phyloP scores from a whole-genome alignment of 805 yeast species.

The Wickerhamomyces ciferrii region DNA sequence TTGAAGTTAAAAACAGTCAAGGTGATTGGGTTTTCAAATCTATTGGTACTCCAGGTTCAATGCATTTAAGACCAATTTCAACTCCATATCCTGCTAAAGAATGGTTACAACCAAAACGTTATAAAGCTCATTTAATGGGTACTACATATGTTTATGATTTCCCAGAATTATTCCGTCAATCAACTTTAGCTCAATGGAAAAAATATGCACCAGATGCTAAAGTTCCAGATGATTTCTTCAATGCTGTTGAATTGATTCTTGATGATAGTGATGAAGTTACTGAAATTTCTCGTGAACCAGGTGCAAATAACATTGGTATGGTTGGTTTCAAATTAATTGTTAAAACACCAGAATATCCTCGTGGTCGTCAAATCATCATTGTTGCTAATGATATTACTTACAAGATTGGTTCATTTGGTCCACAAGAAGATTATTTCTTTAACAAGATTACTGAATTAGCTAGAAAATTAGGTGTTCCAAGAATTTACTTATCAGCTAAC shows the following conservation, averaged over 20 bases:
- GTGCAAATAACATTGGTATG: constrained; percentile 95
- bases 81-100: constrained; percentile 98
- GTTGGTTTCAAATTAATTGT: constrained; percentile 90
- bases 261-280: constrained; percentile 77
- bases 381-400: constrained; percentile 97
- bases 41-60: constrained; percentile 89
- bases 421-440: constrained; percentile 90
- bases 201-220: constrained; percentile 48
- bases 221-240: constrained; percentile 73
- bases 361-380: constrained; percentile 88
- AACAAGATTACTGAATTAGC: constrained; percentile 90
- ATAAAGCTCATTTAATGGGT: constrained; percentile 97
- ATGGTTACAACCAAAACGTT: constrained; percentile 97
- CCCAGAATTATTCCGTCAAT: constrained; percentile 98
- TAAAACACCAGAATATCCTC: constrained; percentile 95
- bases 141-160: constrained; percentile 97
- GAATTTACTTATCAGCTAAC: constrained; percentile 94
- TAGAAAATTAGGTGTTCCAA: constrained; percentile 85
- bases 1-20: constrained; percentile 85
- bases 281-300: constrained; percentile 92
- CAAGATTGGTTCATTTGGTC: constrained; percentile 99
- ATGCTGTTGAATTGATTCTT: constrained; percentile 73
- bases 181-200: constrained; percentile 82
- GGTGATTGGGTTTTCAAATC: constrained; percentile 98
- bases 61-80: constrained; percentile 94